phyloP scores from a whole-genome alignment of 306 rosid genomes.

The Elaeagnus macrophylla region DNA sequence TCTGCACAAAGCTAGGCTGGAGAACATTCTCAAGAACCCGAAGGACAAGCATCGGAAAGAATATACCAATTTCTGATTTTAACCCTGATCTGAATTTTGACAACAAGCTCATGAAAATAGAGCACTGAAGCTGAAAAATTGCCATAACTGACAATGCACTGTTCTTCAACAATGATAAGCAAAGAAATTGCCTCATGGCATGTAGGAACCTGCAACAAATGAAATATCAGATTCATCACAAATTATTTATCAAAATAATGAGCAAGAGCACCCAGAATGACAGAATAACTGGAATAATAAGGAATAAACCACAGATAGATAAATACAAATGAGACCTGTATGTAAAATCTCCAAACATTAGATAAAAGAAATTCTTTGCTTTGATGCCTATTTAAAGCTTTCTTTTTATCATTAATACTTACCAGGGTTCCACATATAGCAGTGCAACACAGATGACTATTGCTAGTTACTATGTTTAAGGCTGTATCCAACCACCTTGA shows the following conservation, averaged over 20 bases:
- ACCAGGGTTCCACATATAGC: not conserved
- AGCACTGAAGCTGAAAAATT: conserved; percentile 94
- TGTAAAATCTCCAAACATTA: not conserved
- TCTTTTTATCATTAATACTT: not conserved
- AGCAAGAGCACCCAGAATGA: conserved; percentile 3
- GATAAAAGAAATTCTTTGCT: not conserved
- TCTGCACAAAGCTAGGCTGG: conserved; percentile 96
- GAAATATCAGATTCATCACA: conserved; percentile 18
- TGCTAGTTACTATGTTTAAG: not conserved
- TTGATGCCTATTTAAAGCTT: not conserved
- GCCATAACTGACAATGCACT: conserved; percentile 94
- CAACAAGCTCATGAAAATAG: conserved; percentile 74
- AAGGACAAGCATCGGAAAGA: conserved; percentile 94
- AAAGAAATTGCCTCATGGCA: conserved; percentile 85
- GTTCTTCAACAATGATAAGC: conserved; percentile 89
- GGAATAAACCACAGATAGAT: not conserved
- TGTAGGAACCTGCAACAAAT: conserved; percentile 68
- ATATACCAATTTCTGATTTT: conserved; percentile 93
- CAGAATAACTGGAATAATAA: not conserved
- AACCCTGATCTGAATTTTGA: conserved; percentile 82
- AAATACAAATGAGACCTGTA: not conserved
- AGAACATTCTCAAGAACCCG: conserved; percentile 97
- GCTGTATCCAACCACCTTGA: too few relatives aligned
- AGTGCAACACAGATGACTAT: not conserved
- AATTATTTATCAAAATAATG: conserved; percentile 11